phyloP scores from a whole-genome alignment of 2,329 filamentous ascomycete species.

The Hirsutella thompsonii region DNA sequence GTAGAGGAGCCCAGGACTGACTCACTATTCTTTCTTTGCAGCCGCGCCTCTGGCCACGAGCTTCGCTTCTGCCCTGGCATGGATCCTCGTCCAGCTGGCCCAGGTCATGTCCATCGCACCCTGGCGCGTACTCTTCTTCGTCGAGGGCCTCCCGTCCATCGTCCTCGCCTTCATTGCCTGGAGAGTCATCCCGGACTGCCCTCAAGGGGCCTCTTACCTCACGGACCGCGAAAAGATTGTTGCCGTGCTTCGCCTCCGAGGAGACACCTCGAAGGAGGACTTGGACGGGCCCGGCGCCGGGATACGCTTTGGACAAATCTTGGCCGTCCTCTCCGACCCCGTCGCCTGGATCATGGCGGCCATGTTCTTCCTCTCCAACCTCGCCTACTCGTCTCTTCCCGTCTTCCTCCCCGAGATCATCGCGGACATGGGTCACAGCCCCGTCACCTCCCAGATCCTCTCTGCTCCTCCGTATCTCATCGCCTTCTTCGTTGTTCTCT shows the following conservation, averaged over 20 bases:
- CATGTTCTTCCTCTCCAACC: conserved; percentile 82
- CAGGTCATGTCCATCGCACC: conserved; percentile 55
- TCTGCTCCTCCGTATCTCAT: conserved; percentile 70
- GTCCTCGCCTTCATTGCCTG: conserved; percentile 63
- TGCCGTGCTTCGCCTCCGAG: conserved; percentile 53
- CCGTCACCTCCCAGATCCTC: conserved; percentile 59
- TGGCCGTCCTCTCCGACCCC: conserved; percentile 26
- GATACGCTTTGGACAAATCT: conserved; percentile 42
- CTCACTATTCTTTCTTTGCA: conserved; percentile 12
- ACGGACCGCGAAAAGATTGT: conserved; percentile 53
- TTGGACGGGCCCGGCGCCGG: conserved; percentile 11
- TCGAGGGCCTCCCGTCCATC: conserved; percentile 77
- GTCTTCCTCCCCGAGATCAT: conserved; percentile 80
- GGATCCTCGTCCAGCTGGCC: conserved; percentile 61
- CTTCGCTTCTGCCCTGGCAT: conserved; percentile 66
- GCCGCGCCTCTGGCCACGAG: conserved; percentile 72
- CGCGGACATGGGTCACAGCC: conserved; percentile 59
- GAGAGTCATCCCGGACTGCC: conserved; percentile 64
- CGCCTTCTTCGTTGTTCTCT: conserved; percentile 58
- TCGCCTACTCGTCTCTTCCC: conserved; percentile 77
- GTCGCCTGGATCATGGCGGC: conserved; percentile 54
- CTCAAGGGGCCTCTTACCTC: conserved; percentile 51
- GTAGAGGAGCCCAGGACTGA: too few species aligned
- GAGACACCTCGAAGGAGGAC: conserved; percentile 16
- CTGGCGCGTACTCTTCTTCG: conserved; percentile 74